Conservation (phyloP, 2,329 filamentous ascomycete species). For the Cercospora citrullina region DNA sequence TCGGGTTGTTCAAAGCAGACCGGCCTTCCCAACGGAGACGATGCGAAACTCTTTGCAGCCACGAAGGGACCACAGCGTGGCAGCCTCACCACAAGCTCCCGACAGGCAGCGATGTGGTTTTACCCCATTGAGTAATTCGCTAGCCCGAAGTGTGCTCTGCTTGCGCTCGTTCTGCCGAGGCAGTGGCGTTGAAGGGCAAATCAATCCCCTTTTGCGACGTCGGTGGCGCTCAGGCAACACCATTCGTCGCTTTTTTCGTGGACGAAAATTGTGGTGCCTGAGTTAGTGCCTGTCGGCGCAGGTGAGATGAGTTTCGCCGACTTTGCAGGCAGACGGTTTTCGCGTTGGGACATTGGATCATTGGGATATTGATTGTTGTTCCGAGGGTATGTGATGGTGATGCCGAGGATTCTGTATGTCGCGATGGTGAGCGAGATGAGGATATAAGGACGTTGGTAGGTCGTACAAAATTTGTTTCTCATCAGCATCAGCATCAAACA, state of each 20-base stretch:
- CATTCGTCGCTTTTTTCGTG: conserved; percentile 10
- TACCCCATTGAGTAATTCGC: neutral
- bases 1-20: neutral
- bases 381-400: conserved; percentile 4
- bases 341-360: conserved; percentile 10
- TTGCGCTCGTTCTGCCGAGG: conserved; percentile 1
- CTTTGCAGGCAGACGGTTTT: conserved; percentile 12
- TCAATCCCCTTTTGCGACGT: conserved; percentile 9
- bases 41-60: conserved; percentile 8
- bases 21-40: neutral
- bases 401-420: conserved; percentile 6
- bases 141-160: conserved; percentile 6
- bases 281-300: neutral
- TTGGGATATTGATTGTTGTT: neutral
- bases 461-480: neutral
- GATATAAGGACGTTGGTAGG: conserved; percentile 6
- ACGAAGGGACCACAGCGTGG: neutral
- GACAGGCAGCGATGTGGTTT: neutral
- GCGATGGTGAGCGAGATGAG: neutral
- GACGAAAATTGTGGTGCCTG: conserved; percentile 12
- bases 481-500: conserved; percentile 6
- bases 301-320: neutral
- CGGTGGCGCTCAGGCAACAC: conserved; percentile 12
- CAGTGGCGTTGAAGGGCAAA: conserved; percentile 7
- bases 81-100: conserved; percentile 5